Evolutionary conservation across 179 eudicot species (phyloP).

Genomic region (Camellia oleifera): DNA sequence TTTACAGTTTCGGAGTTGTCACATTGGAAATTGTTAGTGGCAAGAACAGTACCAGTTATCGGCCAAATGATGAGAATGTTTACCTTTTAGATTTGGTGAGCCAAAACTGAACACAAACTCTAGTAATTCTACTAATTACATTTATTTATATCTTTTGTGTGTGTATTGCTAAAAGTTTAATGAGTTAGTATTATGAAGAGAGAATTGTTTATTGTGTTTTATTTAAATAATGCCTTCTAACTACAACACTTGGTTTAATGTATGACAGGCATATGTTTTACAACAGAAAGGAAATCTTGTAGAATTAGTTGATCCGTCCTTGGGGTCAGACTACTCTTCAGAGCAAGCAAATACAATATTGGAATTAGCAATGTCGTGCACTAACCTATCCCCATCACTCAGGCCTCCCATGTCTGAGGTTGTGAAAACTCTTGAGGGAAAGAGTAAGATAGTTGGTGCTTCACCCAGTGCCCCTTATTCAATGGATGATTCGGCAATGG

Average conservation of each 20-base stretch:
- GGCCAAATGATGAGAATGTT: neutral
- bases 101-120: too few relatives aligned
- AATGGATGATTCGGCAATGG: too few relatives aligned
- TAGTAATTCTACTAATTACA: too few relatives aligned
- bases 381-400: neutral
- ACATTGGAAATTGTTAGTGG: neutral
- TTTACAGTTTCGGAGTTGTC: conserved; percentile 1
- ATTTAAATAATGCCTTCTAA: neutral
- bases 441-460: neutral
- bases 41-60: neutral
- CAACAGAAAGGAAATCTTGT: neutral
- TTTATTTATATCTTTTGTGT: too few relatives aligned
- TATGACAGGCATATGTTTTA: neutral
- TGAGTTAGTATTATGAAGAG: too few relatives aligned
- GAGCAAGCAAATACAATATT: neutral
- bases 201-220: neutral
- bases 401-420: neutral
- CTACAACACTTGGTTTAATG: neutral
- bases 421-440: neutral
- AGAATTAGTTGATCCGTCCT: neutral
- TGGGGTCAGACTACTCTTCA: neutral
- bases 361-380: neutral
- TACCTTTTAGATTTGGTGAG: neutral
- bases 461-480: too few relatives aligned
- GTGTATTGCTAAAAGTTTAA: too few relatives aligned